These are phyloP conservation scores for Pichia kluyveri DNA, from an alignment of 805 yeast genomes.

Conservation along the genomic window DNA sequence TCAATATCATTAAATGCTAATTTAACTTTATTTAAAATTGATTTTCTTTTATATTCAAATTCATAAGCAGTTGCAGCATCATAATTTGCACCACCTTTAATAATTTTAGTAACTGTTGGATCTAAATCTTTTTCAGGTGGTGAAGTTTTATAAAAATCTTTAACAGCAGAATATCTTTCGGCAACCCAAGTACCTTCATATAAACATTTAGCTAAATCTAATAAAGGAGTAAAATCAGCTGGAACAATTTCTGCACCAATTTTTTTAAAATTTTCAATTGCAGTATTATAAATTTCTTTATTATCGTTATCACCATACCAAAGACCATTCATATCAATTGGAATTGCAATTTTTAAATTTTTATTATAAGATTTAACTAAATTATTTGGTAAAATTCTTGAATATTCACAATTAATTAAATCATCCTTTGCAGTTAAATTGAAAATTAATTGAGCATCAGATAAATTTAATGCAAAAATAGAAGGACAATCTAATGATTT, in stretches of 20 bases:
- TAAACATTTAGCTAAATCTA: conserved; percentile 75
- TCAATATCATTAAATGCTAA: conserved; percentile 52
- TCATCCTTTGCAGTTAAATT: conserved; percentile 67
- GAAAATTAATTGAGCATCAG: conserved; percentile 78
- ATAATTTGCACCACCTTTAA: conserved; percentile 67
- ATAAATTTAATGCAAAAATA: conserved; percentile 64
- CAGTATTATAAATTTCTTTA: conserved; percentile 43
- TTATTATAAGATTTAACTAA: conserved; percentile 53
- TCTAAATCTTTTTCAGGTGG: conserved; percentile 69
- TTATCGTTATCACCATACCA: conserved; percentile 88
- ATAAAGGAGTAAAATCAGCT: conserved; percentile 65
- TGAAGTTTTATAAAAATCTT: conserved; percentile 58
- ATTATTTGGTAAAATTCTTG: conserved; percentile 62
- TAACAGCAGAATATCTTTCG: conserved; percentile 81
- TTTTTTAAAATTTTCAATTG: conserved; percentile 44
- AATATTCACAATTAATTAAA: conserved; percentile 60
- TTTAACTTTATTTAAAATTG: conserved; percentile 57
- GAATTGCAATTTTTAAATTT: conserved; percentile 67
- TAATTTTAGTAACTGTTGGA: conserved; percentile 72
- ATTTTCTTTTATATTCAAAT: conserved; percentile 81
- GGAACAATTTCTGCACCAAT: conserved; percentile 52
- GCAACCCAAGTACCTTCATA: conserved; percentile 99
- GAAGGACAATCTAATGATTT: conserved; percentile 90
- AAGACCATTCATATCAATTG: conserved; percentile 43
- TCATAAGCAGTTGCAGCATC: conserved; percentile 79